phyloP scores from a whole-genome alignment of 768 basidiomycete genomes.

The Lactarius indigo region DNA sequence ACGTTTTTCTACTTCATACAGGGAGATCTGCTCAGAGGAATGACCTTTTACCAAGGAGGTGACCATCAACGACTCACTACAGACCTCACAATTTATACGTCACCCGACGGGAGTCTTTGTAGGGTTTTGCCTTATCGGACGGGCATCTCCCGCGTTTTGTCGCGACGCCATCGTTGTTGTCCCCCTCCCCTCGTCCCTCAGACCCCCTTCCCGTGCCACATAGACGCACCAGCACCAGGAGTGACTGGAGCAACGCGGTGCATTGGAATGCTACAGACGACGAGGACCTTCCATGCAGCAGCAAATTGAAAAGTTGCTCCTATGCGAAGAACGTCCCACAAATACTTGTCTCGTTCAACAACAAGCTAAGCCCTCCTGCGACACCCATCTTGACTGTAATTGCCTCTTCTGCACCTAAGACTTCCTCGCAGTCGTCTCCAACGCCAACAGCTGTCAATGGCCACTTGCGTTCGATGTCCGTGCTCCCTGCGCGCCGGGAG shows the following conservation, averaged over 20 bases:
- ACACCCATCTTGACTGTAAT: constrained; percentile 37
- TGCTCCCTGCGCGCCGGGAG: no score
- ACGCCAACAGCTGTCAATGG: constrained; percentile 21
- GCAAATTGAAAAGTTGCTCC: constrained; percentile 57
- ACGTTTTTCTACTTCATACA: constrained; percentile 28
- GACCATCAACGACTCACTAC: constrained; percentile 22
- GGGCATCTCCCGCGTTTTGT: constrained; percentile 20
- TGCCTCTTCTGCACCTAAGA: constrained; percentile 31
- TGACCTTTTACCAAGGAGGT: constrained; percentile 23
- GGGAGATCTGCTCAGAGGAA: constrained; percentile 42
- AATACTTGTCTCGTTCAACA: constrained; percentile 59
- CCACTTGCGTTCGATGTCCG: no score
- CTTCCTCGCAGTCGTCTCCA: constrained; percentile 20
- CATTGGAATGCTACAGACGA: constrained; percentile 28
- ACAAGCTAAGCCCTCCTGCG: constrained; percentile 48
- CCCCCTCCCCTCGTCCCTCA: constrained; percentile 20
- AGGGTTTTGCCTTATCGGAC: constrained; percentile 19
- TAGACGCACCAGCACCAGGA: constrained; percentile 19
- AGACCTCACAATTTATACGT: constrained; percentile 20
- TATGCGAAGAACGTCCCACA: constrained; percentile 50
- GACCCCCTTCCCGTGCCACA: constrained; percentile 20
- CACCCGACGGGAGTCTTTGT: constrained; percentile 18
- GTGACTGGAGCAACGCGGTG: constrained; percentile 16
- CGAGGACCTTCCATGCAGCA: constrained; percentile 53
- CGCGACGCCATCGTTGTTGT: constrained; percentile 20